Evolutionary conservation across 225 moss, liverwort and hornwort species (phyloP), one percentile per base, ranked within the genome.

Genomic region (Bryoerythrophyllum caledonicum): DNA sequence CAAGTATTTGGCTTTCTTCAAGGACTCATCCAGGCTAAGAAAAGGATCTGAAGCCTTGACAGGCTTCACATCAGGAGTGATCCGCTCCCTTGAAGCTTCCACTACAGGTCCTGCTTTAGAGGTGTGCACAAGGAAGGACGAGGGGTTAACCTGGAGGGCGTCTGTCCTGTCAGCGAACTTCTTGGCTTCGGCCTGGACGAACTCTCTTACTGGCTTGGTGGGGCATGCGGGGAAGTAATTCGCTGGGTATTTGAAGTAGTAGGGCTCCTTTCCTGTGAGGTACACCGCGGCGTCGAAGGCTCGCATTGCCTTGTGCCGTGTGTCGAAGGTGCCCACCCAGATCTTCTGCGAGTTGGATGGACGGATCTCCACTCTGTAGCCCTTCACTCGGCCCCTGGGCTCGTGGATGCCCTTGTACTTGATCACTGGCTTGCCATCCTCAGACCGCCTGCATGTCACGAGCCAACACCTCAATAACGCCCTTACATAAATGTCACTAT

Each of bases 301-400:
- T 2, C 76, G 79, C 82, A 59, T 85, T 11, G 85, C 85, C 51
- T 76, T 82, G 1, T 0, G 0, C 62, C 68, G 79, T 40, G 85
- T 44, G 27, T 76, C 76, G 25, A 82, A 85, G 21, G 85, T 85
- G 10, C 85, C 85, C 44, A 82, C 72, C 85, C 85, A 85, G 49
- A 85, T 67, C 76, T 85, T 85, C 37, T 5, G 30, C 7, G 68
- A 68, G 7, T 59, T 19, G 3, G 79, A 3, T 16, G 76, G 85
- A 35, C 85, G 85, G 69, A 79, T 57, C 73, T 85, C 85, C 43
- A 82, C 85, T 65, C 82, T 61, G 46, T 2, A 86, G 10, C 74
- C 74, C 51, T 77, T 86, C 59, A 82, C 82, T 54, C 85, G 82
- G 8, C 82, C 85, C 79, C 70, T 79, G 46, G 85, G 85, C 51